Base-by-base conservation (phyloP, 164 flowering plant species). In the Annona cherimola region DNA sequence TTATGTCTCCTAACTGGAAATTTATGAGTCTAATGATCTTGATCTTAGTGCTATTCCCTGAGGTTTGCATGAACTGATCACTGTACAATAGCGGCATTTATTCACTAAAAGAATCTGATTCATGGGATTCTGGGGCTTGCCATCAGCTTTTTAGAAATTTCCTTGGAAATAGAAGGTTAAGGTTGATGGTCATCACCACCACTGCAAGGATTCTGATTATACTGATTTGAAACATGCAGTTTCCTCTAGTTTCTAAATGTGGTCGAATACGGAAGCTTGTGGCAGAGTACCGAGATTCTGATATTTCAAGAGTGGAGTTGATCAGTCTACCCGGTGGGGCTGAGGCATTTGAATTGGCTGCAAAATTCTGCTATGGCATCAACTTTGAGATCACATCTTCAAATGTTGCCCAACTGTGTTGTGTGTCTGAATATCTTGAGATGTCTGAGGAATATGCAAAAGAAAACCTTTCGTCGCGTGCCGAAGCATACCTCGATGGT, bases 401-500 rank as follows among this genome's bases (percentile, higher is more conserved):
- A 63, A 94, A 88, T 76, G 97, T 94, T 67, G 95, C 97, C 19
- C 90, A 87, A 76, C 88, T 94, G 2, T 80, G 83, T 61, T 92
- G 99, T 73, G 85, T 82, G 42, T 83, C 98, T 42, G 93, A 94
- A 72, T 91, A 86, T 83, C 99, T 94, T 16, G 97, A 94, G 82
- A 92, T 94, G 99, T 83, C 88, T 7, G 99, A 94, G 67, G 92
- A 86, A 39, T 91, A 83, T 70, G 85, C 93, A 6, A 84, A 86
- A 55, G 92, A 87, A 69, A 92, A 89, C 79, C 93, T 94, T 68
- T 85, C 81, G 46, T 84, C 87, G 18, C 88, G 97, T 5, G 85
- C 94, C 18, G 97, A 89, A 78, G 93, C 86, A 60, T 91, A 90
- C 76, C 81, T 94, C 8, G 88, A 92, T 5, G 79, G 79, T 65